Conservation (phyloP, 75 land plant genomes). For the Chamaecyparis obtusa region DNA sequence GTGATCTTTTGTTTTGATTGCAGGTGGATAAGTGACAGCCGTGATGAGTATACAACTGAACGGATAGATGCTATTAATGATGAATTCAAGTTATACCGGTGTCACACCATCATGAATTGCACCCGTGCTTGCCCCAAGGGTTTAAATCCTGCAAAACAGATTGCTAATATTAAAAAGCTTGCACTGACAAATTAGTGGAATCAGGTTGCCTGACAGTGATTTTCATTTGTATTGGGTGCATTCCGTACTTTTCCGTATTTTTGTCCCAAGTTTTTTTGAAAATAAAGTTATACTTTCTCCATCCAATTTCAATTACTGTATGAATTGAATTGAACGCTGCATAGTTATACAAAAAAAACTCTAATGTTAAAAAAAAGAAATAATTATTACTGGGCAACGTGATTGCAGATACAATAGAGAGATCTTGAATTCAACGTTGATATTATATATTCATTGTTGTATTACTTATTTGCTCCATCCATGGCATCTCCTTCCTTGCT, state of each 20-base stretch:
- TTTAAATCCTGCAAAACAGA: conserved; percentile 82
- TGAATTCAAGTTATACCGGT: conserved; percentile 80
- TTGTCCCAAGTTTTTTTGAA: neutral
- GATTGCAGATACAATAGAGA: neutral
- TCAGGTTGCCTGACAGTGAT: neutral
- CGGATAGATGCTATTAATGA: conserved; percentile 66
- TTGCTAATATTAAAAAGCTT: conserved; percentile 49
- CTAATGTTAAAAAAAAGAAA: neutral
- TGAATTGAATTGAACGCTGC: conserved; percentile 8
- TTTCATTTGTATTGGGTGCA: neutral
- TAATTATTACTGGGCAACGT: neutral
- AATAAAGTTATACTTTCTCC: neutral
- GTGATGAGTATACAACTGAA: conserved; percentile 84
- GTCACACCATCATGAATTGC: conserved; percentile 89
- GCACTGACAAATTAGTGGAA: conserved; percentile 3
- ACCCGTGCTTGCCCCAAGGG: conserved; percentile 86
- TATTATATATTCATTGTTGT: neutral
- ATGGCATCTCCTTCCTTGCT: neutral
- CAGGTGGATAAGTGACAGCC: conserved; percentile 88
- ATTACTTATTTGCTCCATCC: neutral
- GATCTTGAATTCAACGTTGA: neutral
- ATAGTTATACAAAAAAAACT: neutral
- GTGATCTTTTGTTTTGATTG: conserved; percentile 13
- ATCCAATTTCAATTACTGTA: neutral
- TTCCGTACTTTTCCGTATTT: neutral